Conservation (phyloP, 768 basidiomycete species). For the Hebeloma cylindrosporum region DNA sequence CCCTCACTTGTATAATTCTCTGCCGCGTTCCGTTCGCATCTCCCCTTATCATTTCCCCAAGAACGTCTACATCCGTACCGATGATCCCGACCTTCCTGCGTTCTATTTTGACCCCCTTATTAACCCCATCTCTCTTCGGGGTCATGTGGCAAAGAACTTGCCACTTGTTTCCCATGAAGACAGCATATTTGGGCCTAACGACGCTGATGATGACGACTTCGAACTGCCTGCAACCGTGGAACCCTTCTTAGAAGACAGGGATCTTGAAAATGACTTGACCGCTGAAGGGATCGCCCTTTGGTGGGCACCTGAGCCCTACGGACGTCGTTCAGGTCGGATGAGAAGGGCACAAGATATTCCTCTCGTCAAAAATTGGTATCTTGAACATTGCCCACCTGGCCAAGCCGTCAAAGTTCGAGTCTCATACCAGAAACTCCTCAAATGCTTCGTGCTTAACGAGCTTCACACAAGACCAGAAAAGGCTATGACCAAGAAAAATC, state of each 20-base stretch:
- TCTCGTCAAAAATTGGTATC: slow-evolving; percentile 96
- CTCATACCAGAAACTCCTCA: slow-evolving; percentile 97
- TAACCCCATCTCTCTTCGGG: slow-evolving; percentile 94
- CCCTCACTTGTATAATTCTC: slow-evolving; percentile 97
- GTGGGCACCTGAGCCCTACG: slow-evolving; percentile 98
- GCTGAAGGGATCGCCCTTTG: slow-evolving; percentile 97
- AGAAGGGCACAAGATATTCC: slow-evolving; percentile 94
- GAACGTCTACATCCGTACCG: slow-evolving; percentile 98
- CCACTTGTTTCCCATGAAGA: slow-evolving; percentile 89
- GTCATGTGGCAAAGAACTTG: slow-evolving; percentile 78
- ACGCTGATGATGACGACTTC: slow-evolving; percentile 83
- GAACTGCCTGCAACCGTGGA: slow-evolving; percentile 73
- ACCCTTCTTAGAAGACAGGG: slow-evolving; percentile 80
- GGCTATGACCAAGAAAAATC: slow-evolving; percentile 96
- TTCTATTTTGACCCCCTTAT: slow-evolving; percentile 99
- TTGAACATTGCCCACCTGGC: slow-evolving; percentile 95
- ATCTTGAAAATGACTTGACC: slow-evolving; percentile 85
- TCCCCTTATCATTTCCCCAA: slow-evolving; percentile 92
- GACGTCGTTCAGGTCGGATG: slow-evolving; percentile 87
- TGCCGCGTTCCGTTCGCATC: slow-evolving; percentile 91
- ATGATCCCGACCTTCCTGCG: slow-evolving; percentile 98
- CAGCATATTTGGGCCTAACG: slow-evolving; percentile 86
- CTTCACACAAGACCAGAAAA: slow-evolving; percentile 87
- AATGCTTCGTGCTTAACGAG: slow-evolving; percentile 94
- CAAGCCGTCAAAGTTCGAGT: slow-evolving; percentile 98